phyloP scores from a whole-genome alignment of 2,329 filamentous ascomycete genomes.

The Alternaria sp. region DNA sequence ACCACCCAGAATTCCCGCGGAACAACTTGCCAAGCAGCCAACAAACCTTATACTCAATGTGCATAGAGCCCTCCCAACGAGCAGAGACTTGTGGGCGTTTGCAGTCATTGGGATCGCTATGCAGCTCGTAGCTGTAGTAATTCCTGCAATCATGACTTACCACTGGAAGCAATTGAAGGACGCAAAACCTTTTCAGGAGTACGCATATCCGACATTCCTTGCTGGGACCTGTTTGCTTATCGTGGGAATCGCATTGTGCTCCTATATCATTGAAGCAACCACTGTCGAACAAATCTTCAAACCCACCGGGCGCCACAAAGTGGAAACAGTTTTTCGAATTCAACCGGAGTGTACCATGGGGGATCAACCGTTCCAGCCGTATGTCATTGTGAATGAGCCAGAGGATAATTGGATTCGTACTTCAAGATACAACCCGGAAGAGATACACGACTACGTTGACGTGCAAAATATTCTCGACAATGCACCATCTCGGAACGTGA shows the following conservation, averaged over 20 bases:
- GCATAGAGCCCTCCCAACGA: accelerated
- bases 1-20: too few relatives aligned
- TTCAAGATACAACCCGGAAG: background rate
- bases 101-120: background rate
- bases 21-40: background rate
- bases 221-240: background rate
- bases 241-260: background rate
- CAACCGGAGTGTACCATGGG: background rate
- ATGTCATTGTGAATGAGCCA: background rate
- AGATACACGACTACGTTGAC: background rate
- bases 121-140: background rate
- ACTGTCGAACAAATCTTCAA: background rate
- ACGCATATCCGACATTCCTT: background rate
- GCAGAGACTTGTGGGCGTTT: background rate
- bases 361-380: background rate
- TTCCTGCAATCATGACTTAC: background rate
- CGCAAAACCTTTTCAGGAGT: background rate
- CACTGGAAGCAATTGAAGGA: background rate
- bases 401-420: background rate
- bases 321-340: background rate
- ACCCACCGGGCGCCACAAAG: accelerated
- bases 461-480: too few relatives aligned
- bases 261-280: background rate
- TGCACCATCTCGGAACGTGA: background rate
- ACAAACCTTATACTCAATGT: background rate